These are phyloP conservation scores for Hypholoma fasciculare DNA, from an alignment of 768 basidiomycete genomes.

Conservation along the genomic window DNA sequence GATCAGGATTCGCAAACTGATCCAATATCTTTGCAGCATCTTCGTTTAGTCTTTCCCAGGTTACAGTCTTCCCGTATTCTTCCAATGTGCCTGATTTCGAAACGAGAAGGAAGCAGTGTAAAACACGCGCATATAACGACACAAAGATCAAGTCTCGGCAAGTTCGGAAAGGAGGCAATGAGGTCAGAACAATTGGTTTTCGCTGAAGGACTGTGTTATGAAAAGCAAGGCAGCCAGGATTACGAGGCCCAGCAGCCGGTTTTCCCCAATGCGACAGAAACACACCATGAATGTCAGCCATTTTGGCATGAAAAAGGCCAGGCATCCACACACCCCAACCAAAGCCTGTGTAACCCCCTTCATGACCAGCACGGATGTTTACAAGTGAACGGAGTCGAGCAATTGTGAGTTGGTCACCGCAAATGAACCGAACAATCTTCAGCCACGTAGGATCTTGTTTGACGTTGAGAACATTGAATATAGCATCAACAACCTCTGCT, in stretches of 20 bases:
- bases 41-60: too few relatives aligned
- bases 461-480: too few relatives aligned
- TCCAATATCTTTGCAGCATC: too few relatives aligned
- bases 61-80: conserved; percentile 15
- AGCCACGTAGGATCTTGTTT: too few relatives aligned
- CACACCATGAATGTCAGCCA: conserved; percentile 28
- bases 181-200: conserved; percentile 27
- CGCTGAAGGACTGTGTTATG: too few relatives aligned
- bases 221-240: conserved; percentile 32
- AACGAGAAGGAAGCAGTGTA: conserved; percentile 31
- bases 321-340: conserved; percentile 26
- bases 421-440: too few relatives aligned
- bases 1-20: conserved; percentile 17
- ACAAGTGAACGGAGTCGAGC: too few relatives aligned
- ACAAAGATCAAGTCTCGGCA: conserved; percentile 35
- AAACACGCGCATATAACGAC: conserved; percentile 31
- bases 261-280: conserved; percentile 33
- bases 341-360: too few relatives aligned
- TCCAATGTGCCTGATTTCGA: conserved; percentile 19
- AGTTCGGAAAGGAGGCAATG: conserved; percentile 31
- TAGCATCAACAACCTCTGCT: too few relatives aligned
- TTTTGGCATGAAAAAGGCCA: conserved; percentile 39
- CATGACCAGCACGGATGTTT: too few relatives aligned
- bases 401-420: too few relatives aligned
- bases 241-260: conserved; percentile 20